A percentile compares a stretch with the other conserved stretches of the same genome.
phyloP scores from a whole-genome alignment of 495 filamentous ascomycete species.

The Trichoderma erinaceum region DNA sequence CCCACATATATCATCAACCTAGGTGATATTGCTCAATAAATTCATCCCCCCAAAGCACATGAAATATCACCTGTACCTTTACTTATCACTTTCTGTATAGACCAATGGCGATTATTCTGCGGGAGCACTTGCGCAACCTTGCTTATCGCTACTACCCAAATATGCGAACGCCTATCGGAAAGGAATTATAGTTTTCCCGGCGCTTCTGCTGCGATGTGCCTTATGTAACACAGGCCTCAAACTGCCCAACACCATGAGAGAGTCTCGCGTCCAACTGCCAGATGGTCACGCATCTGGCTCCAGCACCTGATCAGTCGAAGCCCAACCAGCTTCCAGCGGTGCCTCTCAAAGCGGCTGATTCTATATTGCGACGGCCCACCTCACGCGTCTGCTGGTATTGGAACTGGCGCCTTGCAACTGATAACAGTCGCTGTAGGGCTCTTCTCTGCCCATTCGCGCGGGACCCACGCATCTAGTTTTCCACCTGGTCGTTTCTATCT shows the following conservation, averaged over 20 bases:
- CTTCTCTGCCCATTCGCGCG: neutral
- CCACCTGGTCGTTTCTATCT: neutral
- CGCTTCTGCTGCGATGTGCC: neutral
- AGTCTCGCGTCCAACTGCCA: slow-evolving; percentile 7
- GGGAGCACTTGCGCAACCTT: neutral
- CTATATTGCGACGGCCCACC: neutral
- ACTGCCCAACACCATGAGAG: slow-evolving; percentile 8
- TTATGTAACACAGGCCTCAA: slow-evolving; percentile 10
- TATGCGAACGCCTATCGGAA: slow-evolving; percentile 6
- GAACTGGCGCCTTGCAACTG: neutral
- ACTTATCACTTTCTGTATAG: neutral
- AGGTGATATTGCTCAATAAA: too few species aligned
- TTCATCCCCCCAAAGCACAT: neutral
- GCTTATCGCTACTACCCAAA: neutral
- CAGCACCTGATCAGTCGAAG: slow-evolving; percentile 10
- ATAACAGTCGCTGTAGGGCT: neutral
- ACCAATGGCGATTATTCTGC: neutral
- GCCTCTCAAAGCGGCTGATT: neutral
- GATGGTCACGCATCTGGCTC: slow-evolving; percentile 1
- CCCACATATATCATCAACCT: too few species aligned
- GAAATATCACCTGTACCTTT: too few species aligned
- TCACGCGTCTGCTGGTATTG: neutral
- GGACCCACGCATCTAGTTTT: neutral
- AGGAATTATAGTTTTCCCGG: neutral
- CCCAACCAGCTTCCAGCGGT: slow-evolving; percentile 4